These are phyloP conservation scores for Coemansia sp. DNA, from an alignment of 192 early-diverging fungal species.

Conservation along the genomic window DNA sequence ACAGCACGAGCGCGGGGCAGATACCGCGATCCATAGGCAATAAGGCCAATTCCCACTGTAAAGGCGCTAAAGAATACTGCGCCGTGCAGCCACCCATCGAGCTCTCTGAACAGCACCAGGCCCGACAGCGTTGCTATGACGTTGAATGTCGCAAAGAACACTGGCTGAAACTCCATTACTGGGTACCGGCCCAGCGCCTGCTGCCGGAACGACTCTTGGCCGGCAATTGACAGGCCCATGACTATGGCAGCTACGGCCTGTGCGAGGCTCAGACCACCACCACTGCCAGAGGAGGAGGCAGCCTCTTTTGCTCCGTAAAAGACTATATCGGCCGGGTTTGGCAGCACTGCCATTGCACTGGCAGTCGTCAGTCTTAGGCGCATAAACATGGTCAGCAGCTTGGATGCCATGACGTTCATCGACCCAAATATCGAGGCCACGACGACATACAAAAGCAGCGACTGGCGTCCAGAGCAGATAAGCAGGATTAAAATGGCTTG, in stretches of 20 bases:
- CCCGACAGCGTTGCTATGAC: constrained; percentile 45
- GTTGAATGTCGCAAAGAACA: constrained; percentile 55
- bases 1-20: constrained; percentile 37
- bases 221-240: constrained; percentile 42
- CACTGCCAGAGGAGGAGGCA: neutral
- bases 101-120: constrained; percentile 46
- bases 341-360: constrained; percentile 1
- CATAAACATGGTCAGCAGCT: constrained; percentile 48
- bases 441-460: constrained; percentile 39
- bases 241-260: constrained; percentile 23
- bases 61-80: constrained; percentile 37
- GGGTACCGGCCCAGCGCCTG: constrained; percentile 51
- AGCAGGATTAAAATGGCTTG: constrained; percentile 26
- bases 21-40: constrained; percentile 44
- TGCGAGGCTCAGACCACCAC: neutral
- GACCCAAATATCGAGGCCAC: constrained; percentile 48
- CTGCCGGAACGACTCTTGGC: constrained; percentile 52
- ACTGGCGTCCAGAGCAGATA: constrained; percentile 25
- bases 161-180: constrained; percentile 52
- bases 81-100: constrained; percentile 34
- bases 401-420: constrained; percentile 53
- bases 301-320: constrained; percentile 35
- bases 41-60: constrained; percentile 28
- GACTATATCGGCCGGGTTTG: constrained; percentile 39
- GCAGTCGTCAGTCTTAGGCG: constrained; percentile 31